A percentile compares a stretch with the other conserved stretches of the same genome.
Conservation (phyloP, 305 asterid species). For the Coffea humblotiana region DNA sequence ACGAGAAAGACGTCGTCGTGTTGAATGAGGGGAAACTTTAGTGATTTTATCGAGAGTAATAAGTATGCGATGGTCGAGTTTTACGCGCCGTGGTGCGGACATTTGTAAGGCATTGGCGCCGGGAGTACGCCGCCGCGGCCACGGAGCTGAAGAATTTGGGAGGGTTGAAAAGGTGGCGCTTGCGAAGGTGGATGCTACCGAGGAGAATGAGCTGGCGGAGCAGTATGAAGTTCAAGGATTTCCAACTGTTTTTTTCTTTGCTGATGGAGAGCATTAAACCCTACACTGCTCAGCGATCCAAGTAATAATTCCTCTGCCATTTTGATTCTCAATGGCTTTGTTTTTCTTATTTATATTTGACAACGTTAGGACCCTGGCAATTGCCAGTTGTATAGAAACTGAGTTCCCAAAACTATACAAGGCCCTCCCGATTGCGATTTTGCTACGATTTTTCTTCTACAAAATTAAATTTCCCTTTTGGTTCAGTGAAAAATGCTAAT, state of each 20-base stretch:
- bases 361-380: too few species aligned
- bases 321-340: too few species aligned
- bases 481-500: too few species aligned
- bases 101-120: conserved; percentile 83
- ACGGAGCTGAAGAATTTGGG: conserved; percentile 59
- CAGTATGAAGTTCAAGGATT: conserved; percentile 77
- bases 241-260: conserved; percentile 71
- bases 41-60: conserved; percentile 57
- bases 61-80: conserved; percentile 87
- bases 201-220: conserved; percentile 77
- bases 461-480: too few species aligned
- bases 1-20: conserved; percentile 76
- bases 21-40: conserved; percentile 74
- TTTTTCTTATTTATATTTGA: too few species aligned
- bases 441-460: too few species aligned
- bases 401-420: too few species aligned
- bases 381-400: too few species aligned
- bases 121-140: conserved; percentile 86
- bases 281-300: conserved; percentile 68
- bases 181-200: conserved; percentile 81
- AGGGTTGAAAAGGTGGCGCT: conserved; percentile 57
- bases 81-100: conserved; percentile 97
- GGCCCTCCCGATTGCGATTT: too few species aligned
- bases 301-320: conserved; percentile 33
- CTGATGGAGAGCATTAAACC: conserved; percentile 71